Base-by-base conservation (phyloP, 148 eudicot species). In the Fallopia convolvulus region DNA sequence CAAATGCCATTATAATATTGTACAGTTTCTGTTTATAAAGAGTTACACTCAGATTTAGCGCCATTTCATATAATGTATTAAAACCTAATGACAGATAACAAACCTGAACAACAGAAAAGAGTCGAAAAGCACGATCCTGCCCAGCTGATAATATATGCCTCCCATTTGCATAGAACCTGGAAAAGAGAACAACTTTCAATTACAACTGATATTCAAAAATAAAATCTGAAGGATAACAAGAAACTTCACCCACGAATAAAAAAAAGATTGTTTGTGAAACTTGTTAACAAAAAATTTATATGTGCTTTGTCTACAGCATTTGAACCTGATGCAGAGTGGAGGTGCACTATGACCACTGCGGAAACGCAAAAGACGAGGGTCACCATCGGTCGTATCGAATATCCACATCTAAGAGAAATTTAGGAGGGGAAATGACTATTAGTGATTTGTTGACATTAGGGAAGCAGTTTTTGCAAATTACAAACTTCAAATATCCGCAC, bases 331-430 rank as follows among this genome's bases (percentile, higher is more conserved):
- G 77, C 99, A 96, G 72, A 83, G 86, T 47, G 98, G 99, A 83
- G 99, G 99, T 72, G 98, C 99, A 86, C 99, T 96, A 79, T 96
- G 98, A 60, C 99, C 99, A 86, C 90, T 92, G 80, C 99, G 92
- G 82, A 93, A 93, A 9, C 97, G 97, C 65, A 93, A 85, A 76
- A 96, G 83, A 79, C 97, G 92, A 84, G 99, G 94, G 79, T 96
- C 99, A 74, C 97, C 98, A 83, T 93, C 98, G 80, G 76, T 91
- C 30, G 98, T 87, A 77, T 96, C 94, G 47, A 96, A 96, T 79
- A 93, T 89, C 99, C 99, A 96, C 99, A 96, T 91, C 97, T 91
- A 48, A 58, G 72, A 81, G 77, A 14, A 32, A 11, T 11, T 32
- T 13, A 68, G 72, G 33, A 26, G 17, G 1, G 15, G 14, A 65